Conservation (phyloP, 169 alveolate species). For the Plasmodium ovale region DNA sequence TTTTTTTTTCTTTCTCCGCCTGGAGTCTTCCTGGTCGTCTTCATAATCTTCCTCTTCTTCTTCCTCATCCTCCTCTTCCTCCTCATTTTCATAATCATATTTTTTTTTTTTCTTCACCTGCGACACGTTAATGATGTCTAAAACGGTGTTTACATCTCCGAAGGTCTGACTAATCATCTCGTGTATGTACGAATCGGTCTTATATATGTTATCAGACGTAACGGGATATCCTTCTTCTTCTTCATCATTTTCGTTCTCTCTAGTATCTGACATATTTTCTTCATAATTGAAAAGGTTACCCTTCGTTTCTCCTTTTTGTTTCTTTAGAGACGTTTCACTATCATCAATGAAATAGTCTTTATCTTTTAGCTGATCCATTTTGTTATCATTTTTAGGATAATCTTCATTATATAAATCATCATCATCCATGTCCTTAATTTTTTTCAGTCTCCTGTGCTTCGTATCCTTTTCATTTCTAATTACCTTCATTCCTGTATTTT, state of each 20-base stretch:
- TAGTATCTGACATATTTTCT: constrained; percentile 32
- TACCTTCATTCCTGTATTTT: constrained; percentile 82
- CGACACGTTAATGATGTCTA: constrained; percentile 61
- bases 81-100: constrained; percentile 75
- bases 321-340: constrained; percentile 45
- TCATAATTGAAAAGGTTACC: constrained; percentile 31
- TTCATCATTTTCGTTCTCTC: constrained; percentile 19
- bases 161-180: constrained; percentile 65
- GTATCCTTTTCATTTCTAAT: constrained; percentile 81
- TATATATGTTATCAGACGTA: constrained; percentile 24
- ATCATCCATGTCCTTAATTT: constrained; percentile 61
- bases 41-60: constrained; percentile 17
- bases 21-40: constrained; percentile 19
- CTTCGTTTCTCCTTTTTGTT: constrained; percentile 35
- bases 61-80: constrained; percentile 33
- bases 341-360: constrained; percentile 64
- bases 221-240: constrained; percentile 39
- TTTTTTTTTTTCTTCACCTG: constrained; percentile 64
- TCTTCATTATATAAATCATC: constrained; percentile 80
- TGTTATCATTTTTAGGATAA: constrained; percentile 31
- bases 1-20: constrained; percentile 25
- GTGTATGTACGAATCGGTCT: constrained; percentile 48
- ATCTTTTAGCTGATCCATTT: constrained; percentile 34
- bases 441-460: constrained; percentile 74
- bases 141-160: constrained; percentile 69